Percentiles rank a stretch among this genome's conserved stretches.
These are phyloP conservation scores for Metschnikowia baotianmanensis DNA, from an alignment of 805 yeast species.

Conservation along the genomic window DNA sequence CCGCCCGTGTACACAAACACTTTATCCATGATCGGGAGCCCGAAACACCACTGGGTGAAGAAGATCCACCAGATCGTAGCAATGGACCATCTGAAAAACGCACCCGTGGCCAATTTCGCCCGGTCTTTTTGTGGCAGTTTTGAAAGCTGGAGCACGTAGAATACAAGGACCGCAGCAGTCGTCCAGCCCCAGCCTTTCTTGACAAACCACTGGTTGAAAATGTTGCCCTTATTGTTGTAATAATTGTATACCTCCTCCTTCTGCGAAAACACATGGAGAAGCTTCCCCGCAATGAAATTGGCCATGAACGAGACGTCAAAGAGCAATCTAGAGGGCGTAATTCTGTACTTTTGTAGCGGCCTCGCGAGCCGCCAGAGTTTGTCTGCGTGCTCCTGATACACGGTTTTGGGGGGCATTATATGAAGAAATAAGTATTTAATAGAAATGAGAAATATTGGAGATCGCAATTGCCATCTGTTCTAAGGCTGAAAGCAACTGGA, in stretches of 20 bases:
- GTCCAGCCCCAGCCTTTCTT: conserved; percentile 97
- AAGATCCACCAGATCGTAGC: conserved; percentile 80
- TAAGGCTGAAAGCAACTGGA: too few relatives aligned
- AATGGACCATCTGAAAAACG: conserved; percentile 43
- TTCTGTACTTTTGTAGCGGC: conserved; percentile 3
- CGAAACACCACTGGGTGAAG: conserved; percentile 86
- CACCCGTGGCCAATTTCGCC: conserved; percentile 12
- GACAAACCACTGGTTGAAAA: conserved; percentile 73
- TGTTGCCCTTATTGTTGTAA: conserved; percentile 61
- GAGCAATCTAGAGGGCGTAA: conserved; percentile 25
- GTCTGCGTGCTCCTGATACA: conserved; percentile 9
- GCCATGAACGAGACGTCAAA: conserved; percentile 33
- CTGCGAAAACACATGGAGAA: conserved; percentile 45
- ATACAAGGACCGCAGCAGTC: conserved; percentile 26
- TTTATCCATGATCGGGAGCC: conserved; percentile 85
- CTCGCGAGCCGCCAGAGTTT: neutral
- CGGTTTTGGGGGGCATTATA: too few relatives aligned
- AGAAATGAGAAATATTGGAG: too few relatives aligned
- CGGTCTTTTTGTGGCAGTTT: neutral
- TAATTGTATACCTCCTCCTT: conserved; percentile 46
- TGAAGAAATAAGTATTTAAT: too few relatives aligned
- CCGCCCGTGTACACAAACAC: conserved; percentile 85
- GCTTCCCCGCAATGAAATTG: conserved; percentile 51
- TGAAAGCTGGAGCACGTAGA: conserved; percentile 22
- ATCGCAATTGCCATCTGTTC: too few relatives aligned